A percentile compares a stretch with the other conserved stretches of the same genome.
phyloP scores from a whole-genome alignment of 2,329 filamentous ascomycete genomes.

The Aspergillus piperis region DNA sequence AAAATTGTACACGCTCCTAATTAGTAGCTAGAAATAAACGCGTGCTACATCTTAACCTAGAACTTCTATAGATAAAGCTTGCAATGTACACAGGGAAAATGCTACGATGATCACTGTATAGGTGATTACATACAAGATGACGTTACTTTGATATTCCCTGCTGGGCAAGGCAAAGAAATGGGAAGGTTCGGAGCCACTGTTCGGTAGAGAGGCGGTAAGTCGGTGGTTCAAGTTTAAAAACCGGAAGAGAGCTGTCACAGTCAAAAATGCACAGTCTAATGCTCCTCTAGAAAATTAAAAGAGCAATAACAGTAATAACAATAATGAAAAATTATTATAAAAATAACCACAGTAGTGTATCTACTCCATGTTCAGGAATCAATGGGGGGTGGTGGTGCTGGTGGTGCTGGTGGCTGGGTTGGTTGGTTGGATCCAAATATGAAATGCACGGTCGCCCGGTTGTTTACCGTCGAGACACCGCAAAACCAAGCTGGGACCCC shows the following conservation, averaged over 20 bases:
- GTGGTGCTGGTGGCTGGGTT: neutral
- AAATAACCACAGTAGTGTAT: too few relatives aligned
- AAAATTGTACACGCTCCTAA: neutral
- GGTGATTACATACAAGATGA: neutral
- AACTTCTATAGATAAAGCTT: neutral
- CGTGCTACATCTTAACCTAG: too few relatives aligned
- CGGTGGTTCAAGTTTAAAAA: neutral
- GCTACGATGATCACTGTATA: too few relatives aligned
- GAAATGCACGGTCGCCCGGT: slow-evolving; percentile 2
- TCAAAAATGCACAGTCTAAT: too few relatives aligned
- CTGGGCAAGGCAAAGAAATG: too few relatives aligned
- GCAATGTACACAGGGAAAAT: neutral
- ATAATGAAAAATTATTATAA: too few relatives aligned
- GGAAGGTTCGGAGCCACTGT: too few relatives aligned
- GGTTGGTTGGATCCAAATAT: neutral
- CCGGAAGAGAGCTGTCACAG: neutral
- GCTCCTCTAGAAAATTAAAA: too few relatives aligned
- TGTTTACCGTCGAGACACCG: slow-evolving; percentile 3
- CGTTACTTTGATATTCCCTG: neutral
- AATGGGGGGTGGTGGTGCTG: neutral
- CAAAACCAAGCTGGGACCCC: neutral
- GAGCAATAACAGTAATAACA: too few relatives aligned
- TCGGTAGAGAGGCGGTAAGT: neutral
- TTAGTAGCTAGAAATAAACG: too few relatives aligned
- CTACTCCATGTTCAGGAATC: neutral